Evolutionary conservation across 768 basidiomycete genomes (phyloP).

Genomic region (Mycena haematopus): DNA sequence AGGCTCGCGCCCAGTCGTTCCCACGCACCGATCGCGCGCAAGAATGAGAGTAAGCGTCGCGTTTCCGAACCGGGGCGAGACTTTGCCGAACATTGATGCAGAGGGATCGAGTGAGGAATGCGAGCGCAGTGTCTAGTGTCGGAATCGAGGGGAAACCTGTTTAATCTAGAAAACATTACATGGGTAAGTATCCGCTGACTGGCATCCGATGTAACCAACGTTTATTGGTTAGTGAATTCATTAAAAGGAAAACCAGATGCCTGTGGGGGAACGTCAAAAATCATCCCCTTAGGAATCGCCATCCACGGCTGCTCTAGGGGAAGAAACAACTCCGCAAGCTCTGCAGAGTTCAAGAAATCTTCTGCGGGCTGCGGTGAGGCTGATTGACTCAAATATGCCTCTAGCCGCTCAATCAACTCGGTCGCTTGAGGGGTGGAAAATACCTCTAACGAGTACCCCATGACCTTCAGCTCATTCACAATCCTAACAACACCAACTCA

Average conservation of each 20-base stretch:
- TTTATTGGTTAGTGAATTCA: not conserved
- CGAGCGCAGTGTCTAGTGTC: too few species aligned
- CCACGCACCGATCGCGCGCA: too few species aligned
- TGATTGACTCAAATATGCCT: not conserved
- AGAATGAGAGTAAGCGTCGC: too few species aligned
- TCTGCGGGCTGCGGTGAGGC: not conserved
- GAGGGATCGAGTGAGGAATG: too few species aligned
- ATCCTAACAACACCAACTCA: not conserved
- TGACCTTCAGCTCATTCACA: constrained; percentile 6
- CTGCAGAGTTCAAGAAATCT: not conserved
- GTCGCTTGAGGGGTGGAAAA: not conserved
- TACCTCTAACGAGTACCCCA: constrained; percentile 3
- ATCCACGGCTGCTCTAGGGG: not conserved
- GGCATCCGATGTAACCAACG: not conserved
- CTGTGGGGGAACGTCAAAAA: not conserved
- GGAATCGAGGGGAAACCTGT: too few species aligned
- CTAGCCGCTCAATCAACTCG: not conserved
- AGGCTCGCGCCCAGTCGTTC: too few species aligned
- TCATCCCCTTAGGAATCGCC: not conserved
- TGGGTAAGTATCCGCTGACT: not conserved
- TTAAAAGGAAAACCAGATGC: not conserved
- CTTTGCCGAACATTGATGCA: too few species aligned
- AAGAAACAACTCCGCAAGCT: not conserved
- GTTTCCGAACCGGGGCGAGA: too few species aligned
- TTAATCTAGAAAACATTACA: too few species aligned